Percentiles rank a stretch among this genome's conserved stretches.
Evolutionary conservation across 345 rosid species (phyloP).

Genomic region (Boechera retrofracta): DNA sequence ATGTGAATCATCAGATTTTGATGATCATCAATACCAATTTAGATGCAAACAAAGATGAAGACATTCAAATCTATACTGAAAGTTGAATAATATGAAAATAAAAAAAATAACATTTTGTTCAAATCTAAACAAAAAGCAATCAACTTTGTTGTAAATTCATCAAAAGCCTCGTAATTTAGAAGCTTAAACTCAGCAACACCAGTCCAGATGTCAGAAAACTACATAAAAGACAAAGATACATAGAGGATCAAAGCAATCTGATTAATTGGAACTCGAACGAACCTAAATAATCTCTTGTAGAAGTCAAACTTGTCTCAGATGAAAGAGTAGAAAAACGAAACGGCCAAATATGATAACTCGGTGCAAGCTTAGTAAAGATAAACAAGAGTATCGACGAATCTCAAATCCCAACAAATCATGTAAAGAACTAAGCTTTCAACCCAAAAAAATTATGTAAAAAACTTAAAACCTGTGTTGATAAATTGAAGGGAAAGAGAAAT

Average conservation of each 20-base stretch:
- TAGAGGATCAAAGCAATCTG: not conserved
- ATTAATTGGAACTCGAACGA: not conserved
- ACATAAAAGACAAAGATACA: not conserved
- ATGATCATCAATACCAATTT: too few species aligned
- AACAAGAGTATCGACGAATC: not conserved
- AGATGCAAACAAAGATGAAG: too few species aligned
- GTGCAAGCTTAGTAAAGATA: not conserved
- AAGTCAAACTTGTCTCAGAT: not conserved
- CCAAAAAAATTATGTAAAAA: too few species aligned
- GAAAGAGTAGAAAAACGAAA: slow-evolving; percentile 2
- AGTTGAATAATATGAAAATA: not conserved
- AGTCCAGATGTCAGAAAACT: not conserved
- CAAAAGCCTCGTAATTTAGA: not conserved
- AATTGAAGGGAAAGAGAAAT: too few species aligned
- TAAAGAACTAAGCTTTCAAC: too few species aligned
- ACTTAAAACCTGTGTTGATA: too few species aligned
- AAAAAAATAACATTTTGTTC: not conserved
- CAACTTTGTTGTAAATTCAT: not conserved
- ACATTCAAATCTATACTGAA: too few species aligned
- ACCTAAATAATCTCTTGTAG: not conserved
- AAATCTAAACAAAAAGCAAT: not conserved
- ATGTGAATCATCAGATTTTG: too few species aligned
- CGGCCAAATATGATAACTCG: not conserved
- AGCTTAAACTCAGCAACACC: not conserved
- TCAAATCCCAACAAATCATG: too few species aligned